A percentile compares a stretch with the other conserved stretches of the same genome.
Evolutionary conservation across 345 rosid species (phyloP).

Genomic region (Lenwebbia sp.): DNA sequence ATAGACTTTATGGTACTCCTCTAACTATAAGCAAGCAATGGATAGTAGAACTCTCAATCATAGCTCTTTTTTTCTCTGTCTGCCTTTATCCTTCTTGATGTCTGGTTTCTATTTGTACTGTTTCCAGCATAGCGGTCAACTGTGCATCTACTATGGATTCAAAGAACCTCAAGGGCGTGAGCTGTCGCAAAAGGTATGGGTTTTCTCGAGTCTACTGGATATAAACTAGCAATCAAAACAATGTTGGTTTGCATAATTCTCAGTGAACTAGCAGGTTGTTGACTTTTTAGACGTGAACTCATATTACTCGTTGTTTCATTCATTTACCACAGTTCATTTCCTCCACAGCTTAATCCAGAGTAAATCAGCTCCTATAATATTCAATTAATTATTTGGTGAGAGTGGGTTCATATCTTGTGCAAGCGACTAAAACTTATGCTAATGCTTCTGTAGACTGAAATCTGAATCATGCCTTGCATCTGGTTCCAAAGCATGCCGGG

Average conservation of each 20-base stretch:
- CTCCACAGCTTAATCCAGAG: not conserved
- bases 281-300: not conserved
- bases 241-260: not conserved
- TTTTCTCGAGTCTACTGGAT: not conserved
- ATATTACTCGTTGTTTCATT: not conserved
- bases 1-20: not conserved
- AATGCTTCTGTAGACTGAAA: constrained; percentile 27
- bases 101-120: not conserved
- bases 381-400: not conserved
- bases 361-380: not conserved
- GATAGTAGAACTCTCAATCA: not conserved
- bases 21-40: not conserved
- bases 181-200: constrained; percentile 1
- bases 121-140: constrained; percentile 1
- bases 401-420: not conserved
- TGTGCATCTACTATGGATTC: not conserved
- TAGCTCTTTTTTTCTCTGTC: not conserved
- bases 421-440: not conserved
- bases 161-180: not conserved
- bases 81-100: not conserved
- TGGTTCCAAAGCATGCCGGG: constrained; percentile 97
- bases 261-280: not conserved
- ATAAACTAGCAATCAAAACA: not conserved
- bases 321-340: not conserved
- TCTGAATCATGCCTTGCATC: constrained; percentile 45